These are phyloP conservation scores for Quercus berberidifolia DNA, from an alignment of 306 rosid species.

Conservation along the genomic window DNA sequence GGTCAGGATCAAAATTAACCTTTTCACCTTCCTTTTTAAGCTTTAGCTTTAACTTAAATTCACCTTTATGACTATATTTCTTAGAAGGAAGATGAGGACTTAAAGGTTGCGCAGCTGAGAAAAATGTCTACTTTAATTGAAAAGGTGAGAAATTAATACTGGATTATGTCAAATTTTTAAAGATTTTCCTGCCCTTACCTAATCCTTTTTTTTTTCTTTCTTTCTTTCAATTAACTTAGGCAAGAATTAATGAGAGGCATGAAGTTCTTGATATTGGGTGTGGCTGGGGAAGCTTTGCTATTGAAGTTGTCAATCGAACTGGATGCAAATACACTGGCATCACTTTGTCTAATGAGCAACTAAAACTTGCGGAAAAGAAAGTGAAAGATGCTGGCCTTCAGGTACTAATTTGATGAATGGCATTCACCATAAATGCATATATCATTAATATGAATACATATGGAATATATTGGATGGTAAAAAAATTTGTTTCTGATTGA, in stretches of 20 bases:
- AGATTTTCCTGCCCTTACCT: slow-evolving; percentile 1
- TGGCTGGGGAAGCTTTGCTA: slow-evolving; percentile 94
- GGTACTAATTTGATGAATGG: slow-evolving; percentile 29
- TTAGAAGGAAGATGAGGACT: slow-evolving; percentile 64
- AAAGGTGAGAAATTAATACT: slow-evolving; percentile 37
- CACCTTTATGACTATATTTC: slow-evolving; percentile 5
- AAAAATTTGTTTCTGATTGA: no score
- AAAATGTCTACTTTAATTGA: slow-evolving; percentile 64
- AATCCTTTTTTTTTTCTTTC: not conserved
- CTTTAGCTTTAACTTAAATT: not conserved
- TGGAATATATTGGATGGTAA: no score
- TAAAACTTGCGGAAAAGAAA: slow-evolving; percentile 64
- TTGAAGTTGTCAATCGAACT: slow-evolving; percentile 71
- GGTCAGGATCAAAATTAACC: slow-evolving; percentile 37
- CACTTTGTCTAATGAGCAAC: slow-evolving; percentile 78
- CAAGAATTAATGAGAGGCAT: slow-evolving; percentile 60
- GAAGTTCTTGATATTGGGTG: slow-evolving; percentile 84
- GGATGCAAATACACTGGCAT: slow-evolving; percentile 87
- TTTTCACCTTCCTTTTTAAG: not conserved
- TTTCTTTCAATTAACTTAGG: slow-evolving; percentile 32
- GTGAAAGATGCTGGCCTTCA: slow-evolving; percentile 73
- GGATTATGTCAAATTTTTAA: not conserved
- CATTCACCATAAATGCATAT: not conserved
- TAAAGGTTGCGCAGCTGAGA: slow-evolving; percentile 72
- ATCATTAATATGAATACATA: no score